A percentile compares a stretch with the other conserved stretches of the same genome.
phyloP scores from a whole-genome alignment of 2,329 filamentous ascomycete genomes.

The Xylaria hypoxylon region DNA sequence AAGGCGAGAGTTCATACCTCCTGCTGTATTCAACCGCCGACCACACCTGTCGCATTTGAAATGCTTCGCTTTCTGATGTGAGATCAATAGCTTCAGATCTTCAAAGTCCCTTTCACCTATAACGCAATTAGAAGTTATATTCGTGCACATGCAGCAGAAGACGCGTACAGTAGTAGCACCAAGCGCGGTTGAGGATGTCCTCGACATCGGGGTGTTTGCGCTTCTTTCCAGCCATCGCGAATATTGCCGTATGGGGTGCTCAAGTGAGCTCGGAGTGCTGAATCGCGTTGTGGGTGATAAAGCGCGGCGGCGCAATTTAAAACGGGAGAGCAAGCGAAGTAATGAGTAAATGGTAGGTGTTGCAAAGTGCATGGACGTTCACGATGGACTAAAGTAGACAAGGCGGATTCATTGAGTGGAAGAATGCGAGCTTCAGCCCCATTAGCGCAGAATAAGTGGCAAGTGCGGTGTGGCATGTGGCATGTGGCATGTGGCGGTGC shows the following conservation, averaged over 20 bases:
- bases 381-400: conserved; percentile 19
- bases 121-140: conserved; percentile 43
- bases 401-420: conserved; percentile 8
- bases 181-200: conserved; percentile 86
- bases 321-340: not conserved
- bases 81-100: conserved; percentile 94
- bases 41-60: conserved; percentile 96
- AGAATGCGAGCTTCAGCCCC: conserved; percentile 32
- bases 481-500: conserved; percentile 23
- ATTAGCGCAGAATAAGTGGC: conserved; percentile 7
- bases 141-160: conserved; percentile 19
- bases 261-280: not conserved
- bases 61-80: conserved; percentile 99
- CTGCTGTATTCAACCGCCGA: conserved; percentile 89
- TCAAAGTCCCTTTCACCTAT: conserved; percentile 93
- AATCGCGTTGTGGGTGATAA: not conserved
- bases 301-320: not conserved
- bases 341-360: conserved; percentile 4
- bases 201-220: conserved; percentile 86
- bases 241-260: not conserved
- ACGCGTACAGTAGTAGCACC: conserved; percentile 93
- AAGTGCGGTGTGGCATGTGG: not conserved
- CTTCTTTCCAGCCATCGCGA: conserved; percentile 88
- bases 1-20: conserved; percentile 68
- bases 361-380: conserved; percentile 16